Evolutionary conservation across 371 early-diverging fungal genomes (phyloP), one percentile per base, ranked within the genome.

Genomic region (Mucor circinelloides): DNA sequence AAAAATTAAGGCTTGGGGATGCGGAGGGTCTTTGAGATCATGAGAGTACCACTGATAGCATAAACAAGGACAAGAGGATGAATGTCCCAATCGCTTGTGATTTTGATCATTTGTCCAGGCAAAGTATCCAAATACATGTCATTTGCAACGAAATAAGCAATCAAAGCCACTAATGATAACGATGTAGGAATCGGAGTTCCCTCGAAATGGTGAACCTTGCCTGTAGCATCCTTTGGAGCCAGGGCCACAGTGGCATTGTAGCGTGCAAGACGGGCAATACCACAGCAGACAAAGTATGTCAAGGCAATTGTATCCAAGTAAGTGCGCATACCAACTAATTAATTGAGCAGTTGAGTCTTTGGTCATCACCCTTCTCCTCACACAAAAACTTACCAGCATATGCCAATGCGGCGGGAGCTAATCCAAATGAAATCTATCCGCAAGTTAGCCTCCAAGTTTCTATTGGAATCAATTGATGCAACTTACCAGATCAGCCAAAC

Each of bases 151-250:
- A 92, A 80, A 64, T 91, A 95, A 5, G 93, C 91, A 23, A 94
- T 68, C 9, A 92, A 55, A 19, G 75, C 89, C 5, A 95, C 92
- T 34, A 93, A 68, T 2, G 83, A 73, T 46, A 93, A 75, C 6
- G 92, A 88, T 0, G 93, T 91, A 1, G 95, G 97, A 31, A 96
- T 95, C 15, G 97, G 96, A 2, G 95, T 94, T 60, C 97, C 97
- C 76, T 96, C 95, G 82, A 94, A 96, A 70, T 90, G 91, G 19
- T 79, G 67, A 40, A 94, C 85, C 67, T 95, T 95, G 56, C 95
- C 95, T 5, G 80, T 78, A 4, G 66, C 72, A 66, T 94, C 94
- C 64, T 91, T 93, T 17, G 93, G 92, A 59, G 91, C 64, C 44
- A 85, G 79, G 9, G 94, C 93, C 0, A 95, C 92, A 0, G 95